Conservation (phyloP, 495 filamentous ascomycete species). For the Cenococcum geophilum region DNA sequence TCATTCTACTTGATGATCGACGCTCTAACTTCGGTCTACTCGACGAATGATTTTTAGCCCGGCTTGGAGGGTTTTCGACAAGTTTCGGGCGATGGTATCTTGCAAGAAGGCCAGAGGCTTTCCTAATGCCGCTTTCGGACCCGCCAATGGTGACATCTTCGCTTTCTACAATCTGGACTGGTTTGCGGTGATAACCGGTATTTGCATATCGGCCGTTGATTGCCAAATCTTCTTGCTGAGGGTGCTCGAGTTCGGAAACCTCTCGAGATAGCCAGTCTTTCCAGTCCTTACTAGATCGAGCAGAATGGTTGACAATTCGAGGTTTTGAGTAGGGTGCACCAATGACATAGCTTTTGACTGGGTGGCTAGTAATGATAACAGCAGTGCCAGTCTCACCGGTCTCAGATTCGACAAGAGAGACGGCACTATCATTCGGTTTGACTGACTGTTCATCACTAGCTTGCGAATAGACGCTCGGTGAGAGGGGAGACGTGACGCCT, state of each 20-base stretch:
- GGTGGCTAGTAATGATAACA: conserved; percentile 34
- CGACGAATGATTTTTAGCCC: conserved; percentile 4
- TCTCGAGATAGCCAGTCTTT: conserved; percentile 36
- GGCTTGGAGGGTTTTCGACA: neutral
- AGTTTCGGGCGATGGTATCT: neutral
- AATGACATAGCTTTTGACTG: conserved; percentile 34
- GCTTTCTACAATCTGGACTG: conserved; percentile 16
- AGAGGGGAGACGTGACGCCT: conserved; percentile 28
- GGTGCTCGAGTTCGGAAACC: conserved; percentile 25
- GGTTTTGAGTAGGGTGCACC: conserved; percentile 23
- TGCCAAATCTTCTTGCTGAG: conserved; percentile 14
- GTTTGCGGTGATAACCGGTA: conserved; percentile 18
- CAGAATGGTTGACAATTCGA: conserved; percentile 1
- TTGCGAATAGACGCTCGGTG: conserved; percentile 39
- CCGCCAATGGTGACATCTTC: conserved; percentile 3
- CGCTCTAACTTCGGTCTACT: neutral
- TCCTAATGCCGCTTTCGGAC: conserved; percentile 1
- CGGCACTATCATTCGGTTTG: conserved; percentile 25
- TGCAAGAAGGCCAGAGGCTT: neutral
- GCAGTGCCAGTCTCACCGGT: conserved; percentile 22
- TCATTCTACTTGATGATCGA: conserved; percentile 28
- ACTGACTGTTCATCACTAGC: conserved; percentile 32
- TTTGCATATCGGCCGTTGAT: conserved; percentile 16
- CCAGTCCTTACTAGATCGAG: conserved; percentile 35
- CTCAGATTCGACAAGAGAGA: conserved; percentile 12